Base-by-base conservation (phyloP, 306 rosid genomes). In the Sophora flavescens region DNA sequence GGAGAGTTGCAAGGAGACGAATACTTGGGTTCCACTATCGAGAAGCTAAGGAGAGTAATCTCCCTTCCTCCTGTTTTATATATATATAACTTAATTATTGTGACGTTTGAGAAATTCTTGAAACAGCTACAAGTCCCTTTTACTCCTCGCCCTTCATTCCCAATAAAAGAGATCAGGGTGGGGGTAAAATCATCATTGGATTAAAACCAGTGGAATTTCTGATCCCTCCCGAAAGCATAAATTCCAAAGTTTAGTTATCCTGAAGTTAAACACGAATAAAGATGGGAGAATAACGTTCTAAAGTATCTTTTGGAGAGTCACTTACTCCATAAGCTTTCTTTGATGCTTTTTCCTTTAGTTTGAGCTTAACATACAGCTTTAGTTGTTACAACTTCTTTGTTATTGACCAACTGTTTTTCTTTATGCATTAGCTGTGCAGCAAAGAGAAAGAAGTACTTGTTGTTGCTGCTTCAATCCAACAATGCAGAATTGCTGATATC, bases 271-370 rank as follows among this genome's bases (percentile, higher is more conserved):
- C 68, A 75, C 72, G 86, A 85, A 84, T 84, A 87, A 87, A 82
- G 85, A 74, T 63, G 30, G 1, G 77, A 74, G 86, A 86, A 86
- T 80, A 86, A 86, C 8, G 68, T 41, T 53, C 84, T 77, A 77
- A 86, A 70, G 89, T 89, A 81, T 86, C 85, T 84, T 86, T 84
- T 36, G 62, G 77, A 78, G 76, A 72, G 41, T 81, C 84, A 74
- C 85, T 76, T 74, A 70, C 81, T 57, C 71, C 51, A 28, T 79
- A 56, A 79, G 81, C 80, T 85, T 87, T 79, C 72, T 48, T 8
- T 39, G 38, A 67, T 79, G 83, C 85, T 86, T 77, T 80, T 79
- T 71, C 75, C 81, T 74, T 84, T 74, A 76, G 83, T 69, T 61
- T 78, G 35, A 53, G 75, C 79, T 78, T 84, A 62, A 58, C n/a